phyloP scores from a whole-genome alignment of 768 basidiomycete genomes.

The Boletus fagicola region DNA sequence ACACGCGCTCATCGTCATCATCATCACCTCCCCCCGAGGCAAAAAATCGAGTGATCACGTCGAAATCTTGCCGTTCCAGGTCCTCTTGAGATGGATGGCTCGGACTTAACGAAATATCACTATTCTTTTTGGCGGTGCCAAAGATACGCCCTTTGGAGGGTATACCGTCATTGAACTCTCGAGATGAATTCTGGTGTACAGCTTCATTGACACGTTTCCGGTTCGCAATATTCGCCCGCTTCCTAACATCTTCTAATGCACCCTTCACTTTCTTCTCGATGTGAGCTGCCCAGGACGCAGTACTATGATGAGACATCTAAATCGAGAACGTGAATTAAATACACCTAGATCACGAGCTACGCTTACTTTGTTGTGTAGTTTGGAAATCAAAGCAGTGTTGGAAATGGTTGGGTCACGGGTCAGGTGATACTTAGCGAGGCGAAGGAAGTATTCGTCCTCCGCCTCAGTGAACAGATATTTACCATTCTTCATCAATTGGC shows the following conservation, averaged over 20 bases:
- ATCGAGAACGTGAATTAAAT: background rate
- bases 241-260: constrained; percentile 47
- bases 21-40: constrained; percentile 49
- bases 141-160: constrained; percentile 1
- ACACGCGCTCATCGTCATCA: constrained; percentile 48
- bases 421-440: constrained; percentile 46
- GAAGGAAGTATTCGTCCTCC: constrained; percentile 49
- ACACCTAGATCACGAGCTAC: background rate
- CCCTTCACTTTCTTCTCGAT: constrained; percentile 33
- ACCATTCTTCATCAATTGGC: constrained; percentile 26
- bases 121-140: background rate
- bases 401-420: constrained; percentile 48
- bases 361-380: constrained; percentile 47
- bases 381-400: constrained; percentile 35
- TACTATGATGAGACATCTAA: constrained; percentile 61
- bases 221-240: constrained; percentile 49
- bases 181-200: background rate
- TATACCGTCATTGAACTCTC: background rate
- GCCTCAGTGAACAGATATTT: constrained; percentile 47
- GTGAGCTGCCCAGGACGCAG: constrained; percentile 49
- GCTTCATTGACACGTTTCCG: constrained; percentile 37
- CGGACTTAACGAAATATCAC: background rate
- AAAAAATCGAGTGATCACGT: constrained; percentile 54
- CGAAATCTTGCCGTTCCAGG: constrained; percentile 42
- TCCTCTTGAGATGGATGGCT: constrained; percentile 8